Percentiles rank a stretch among this genome's conserved stretches.
phyloP scores from a whole-genome alignment of 805 yeast species.

The Candida alai region DNA sequence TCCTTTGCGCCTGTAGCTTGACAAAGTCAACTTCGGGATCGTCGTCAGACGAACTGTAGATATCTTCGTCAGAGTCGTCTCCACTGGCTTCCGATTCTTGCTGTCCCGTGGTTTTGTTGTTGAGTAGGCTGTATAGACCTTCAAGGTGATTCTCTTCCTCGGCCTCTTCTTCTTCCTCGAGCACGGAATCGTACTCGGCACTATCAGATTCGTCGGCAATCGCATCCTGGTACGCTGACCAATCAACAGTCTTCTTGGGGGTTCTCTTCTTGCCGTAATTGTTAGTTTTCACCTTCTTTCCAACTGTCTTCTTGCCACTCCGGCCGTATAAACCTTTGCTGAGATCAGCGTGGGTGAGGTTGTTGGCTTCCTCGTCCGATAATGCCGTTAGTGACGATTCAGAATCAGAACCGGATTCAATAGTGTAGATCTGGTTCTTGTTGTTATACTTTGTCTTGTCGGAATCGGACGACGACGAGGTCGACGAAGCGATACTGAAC shows the following conservation, averaged over 20 bases:
- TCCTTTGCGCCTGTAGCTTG: slow-evolving; percentile 63
- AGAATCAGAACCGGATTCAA: slow-evolving; percentile 20
- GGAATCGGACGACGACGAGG: slow-evolving; percentile 23
- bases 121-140: slow-evolving; percentile 22
- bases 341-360: not conserved
- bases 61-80: slow-evolving; percentile 45
- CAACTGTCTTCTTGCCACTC: slow-evolving; percentile 10
- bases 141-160: slow-evolving; percentile 13
- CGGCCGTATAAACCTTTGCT: slow-evolving; percentile 5
- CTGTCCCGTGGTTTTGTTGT: slow-evolving; percentile 8
- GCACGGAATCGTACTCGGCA: slow-evolving; percentile 13
- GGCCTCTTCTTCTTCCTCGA: slow-evolving; percentile 14
- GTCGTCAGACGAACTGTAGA: slow-evolving; percentile 34
- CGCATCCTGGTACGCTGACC: slow-evolving; percentile 10
- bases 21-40: slow-evolving; percentile 73
- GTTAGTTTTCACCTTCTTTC: slow-evolving; percentile 7
- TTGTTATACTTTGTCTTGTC: slow-evolving; percentile 8
- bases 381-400: slow-evolving; percentile 42
- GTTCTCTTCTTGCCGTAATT: slow-evolving; percentile 16
- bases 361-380: slow-evolving; percentile 19
- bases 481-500: slow-evolving; percentile 34
- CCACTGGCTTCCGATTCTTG: slow-evolving; percentile 20
- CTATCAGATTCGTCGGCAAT: slow-evolving; percentile 19
- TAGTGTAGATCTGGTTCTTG: slow-evolving; percentile 3
- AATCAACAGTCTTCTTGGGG: slow-evolving; percentile 22